Conservation (phyloP, 257 asterid species). For the Solanum pennellii region DNA sequence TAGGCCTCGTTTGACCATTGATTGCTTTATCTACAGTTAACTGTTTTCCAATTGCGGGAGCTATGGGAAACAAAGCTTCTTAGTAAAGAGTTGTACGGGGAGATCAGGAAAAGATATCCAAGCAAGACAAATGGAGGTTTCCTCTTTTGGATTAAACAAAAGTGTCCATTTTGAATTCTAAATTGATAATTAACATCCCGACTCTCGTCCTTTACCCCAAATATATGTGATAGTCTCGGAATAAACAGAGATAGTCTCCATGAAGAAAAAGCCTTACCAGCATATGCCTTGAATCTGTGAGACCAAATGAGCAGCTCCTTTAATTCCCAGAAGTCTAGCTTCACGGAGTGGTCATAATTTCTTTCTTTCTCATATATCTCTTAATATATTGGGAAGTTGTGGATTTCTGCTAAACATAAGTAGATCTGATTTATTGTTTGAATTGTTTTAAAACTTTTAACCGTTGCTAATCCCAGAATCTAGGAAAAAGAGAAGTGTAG, state of each 20-base stretch:
- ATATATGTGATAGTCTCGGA: background rate
- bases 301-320: background rate
- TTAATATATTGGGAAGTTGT: background rate
- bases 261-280: background rate
- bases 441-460: background rate
- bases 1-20: background rate
- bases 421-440: background rate
- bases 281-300: background rate
- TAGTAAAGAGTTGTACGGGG: background rate
- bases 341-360: background rate
- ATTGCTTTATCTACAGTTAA: background rate
- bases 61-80: background rate
- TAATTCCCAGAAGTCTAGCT: background rate
- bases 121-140: background rate
- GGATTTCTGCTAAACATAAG: background rate
- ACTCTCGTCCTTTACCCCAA: background rate
- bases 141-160: background rate
- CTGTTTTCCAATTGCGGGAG: background rate
- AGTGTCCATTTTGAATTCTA: background rate
- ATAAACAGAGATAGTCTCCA: background rate
- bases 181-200: background rate
- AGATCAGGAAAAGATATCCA: background rate
- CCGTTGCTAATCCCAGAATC: conserved; percentile 19
- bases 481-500: conserved; percentile 37
- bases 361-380: background rate